Conservation (phyloP, 306 rosid genomes). For the Quercus agrifolia region DNA sequence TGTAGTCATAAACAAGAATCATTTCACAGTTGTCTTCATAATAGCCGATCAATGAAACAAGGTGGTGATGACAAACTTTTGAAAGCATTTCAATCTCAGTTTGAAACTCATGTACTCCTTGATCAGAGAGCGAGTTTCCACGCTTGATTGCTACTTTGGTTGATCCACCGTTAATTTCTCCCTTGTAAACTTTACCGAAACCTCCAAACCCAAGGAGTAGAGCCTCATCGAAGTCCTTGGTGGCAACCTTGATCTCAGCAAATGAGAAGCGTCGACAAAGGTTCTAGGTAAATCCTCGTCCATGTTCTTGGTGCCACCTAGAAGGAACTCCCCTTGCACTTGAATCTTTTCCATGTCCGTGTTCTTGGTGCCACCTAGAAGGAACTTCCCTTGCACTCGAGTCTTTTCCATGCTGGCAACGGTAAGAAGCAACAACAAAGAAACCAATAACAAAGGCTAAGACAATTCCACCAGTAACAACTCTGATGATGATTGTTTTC, state of each 20-base stretch:
- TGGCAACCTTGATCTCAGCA: too few species aligned
- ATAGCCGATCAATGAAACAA: slow-evolving; percentile 84
- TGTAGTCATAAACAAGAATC: slow-evolving; percentile 91
- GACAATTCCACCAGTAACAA: slow-evolving; percentile 60
- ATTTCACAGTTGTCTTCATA: slow-evolving; percentile 88
- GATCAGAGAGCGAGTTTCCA: slow-evolving; percentile 55
- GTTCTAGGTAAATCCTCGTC: slow-evolving; percentile 77
- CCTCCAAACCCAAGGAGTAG: slow-evolving; percentile 94
- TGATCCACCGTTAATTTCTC: slow-evolving; percentile 71
- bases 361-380: slow-evolving; percentile 22
- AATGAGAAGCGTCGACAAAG: too few species aligned
- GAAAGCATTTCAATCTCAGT: slow-evolving; percentile 99
- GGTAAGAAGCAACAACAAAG: slow-evolving; percentile 35
- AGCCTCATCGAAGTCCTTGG: slow-evolving; percentile 45
- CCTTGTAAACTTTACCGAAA: slow-evolving; percentile 90
- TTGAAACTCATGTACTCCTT: slow-evolving; percentile 93
- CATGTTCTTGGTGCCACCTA: slow-evolving; percentile 17
- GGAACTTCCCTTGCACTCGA: too few species aligned
- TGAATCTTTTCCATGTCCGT: background rate
- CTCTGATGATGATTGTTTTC: slow-evolving; percentile 54
- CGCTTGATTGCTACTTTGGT: slow-evolving; percentile 85
- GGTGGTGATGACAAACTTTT: slow-evolving; percentile 93
- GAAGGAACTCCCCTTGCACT: slow-evolving; percentile 72
- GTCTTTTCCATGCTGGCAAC: too few species aligned
- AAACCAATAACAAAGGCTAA: slow-evolving; percentile 53